A percentile compares a stretch with the other conserved stretches of the same genome.
Conservation (phyloP, 768 basidiomycete species). For the Pulveroboletus ravenelii region DNA sequence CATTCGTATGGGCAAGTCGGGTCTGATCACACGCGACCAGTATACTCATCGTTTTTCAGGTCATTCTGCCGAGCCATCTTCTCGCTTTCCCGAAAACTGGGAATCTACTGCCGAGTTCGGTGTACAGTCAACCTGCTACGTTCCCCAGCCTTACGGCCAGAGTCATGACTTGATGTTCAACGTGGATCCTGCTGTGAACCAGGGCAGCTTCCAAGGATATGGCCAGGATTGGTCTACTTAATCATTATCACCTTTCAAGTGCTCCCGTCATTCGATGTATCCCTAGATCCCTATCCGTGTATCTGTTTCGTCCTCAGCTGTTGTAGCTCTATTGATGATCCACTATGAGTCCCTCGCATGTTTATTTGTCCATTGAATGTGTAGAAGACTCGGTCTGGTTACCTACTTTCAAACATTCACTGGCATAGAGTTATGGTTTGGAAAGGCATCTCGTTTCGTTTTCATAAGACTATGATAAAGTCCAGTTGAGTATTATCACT, state of each 20-base stretch:
- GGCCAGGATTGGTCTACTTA: background rate
- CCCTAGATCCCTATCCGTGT: background rate
- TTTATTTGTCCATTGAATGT: background rate
- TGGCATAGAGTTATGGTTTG: background rate
- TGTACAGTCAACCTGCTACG: background rate
- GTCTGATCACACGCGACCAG: background rate
- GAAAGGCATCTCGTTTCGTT: background rate
- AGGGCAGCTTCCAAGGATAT: background rate
- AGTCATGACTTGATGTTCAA: background rate
- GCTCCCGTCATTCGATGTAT: background rate
- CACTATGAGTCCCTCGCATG: background rate
- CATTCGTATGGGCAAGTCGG: constrained; percentile 7
- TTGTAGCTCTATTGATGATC: constrained; percentile 9
- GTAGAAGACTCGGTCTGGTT: background rate
- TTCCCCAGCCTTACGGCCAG: background rate
- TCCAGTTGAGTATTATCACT: no score
- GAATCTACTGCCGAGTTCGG: background rate
- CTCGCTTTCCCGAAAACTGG: background rate
- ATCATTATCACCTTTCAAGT: background rate
- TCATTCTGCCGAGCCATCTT: background rate
- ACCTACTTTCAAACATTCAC: background rate
- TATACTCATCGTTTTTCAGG: constrained; percentile 6
- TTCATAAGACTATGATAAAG: background rate
- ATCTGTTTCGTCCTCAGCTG: background rate
- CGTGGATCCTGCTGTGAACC: background rate